phyloP scores from a whole-genome alignment of 805 yeast genomes.

The Candida xyloterini region DNA sequence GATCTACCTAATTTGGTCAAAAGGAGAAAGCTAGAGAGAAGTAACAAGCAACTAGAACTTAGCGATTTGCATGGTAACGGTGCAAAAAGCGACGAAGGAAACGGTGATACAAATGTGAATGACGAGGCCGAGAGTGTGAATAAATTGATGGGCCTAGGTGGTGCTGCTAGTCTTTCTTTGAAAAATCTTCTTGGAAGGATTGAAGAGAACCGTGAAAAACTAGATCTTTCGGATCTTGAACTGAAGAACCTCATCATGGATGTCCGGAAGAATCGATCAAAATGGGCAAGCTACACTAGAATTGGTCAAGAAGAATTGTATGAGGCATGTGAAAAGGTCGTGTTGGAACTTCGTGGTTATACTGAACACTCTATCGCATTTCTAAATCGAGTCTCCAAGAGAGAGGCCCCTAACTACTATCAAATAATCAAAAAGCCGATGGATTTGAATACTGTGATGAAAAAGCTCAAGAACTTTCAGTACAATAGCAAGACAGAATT shows the following conservation, averaged over 20 bases:
- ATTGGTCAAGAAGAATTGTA: slow-evolving; percentile 97
- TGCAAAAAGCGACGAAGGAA: slow-evolving; percentile 14
- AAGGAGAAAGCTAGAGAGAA: slow-evolving; percentile 72
- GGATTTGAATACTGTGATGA: slow-evolving; percentile 94
- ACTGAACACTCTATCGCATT: slow-evolving; percentile 98
- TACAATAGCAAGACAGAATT: slow-evolving; percentile 83
- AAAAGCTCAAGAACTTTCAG: slow-evolving; percentile 77
- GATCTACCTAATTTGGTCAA: slow-evolving; percentile 74
- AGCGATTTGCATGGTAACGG: slow-evolving; percentile 21
- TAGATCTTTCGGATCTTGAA: slow-evolving; percentile 76
- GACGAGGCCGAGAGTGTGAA: slow-evolving; percentile 29
- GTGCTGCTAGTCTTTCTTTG: slow-evolving; percentile 73
- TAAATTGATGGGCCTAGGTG: slow-evolving; percentile 37
- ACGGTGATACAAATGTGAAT: slow-evolving; percentile 13
- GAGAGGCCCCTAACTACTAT: slow-evolving; percentile 97
- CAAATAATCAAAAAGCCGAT: slow-evolving; percentile 87
- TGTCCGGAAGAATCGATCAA: slow-evolving; percentile 90
- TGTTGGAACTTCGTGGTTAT: slow-evolving; percentile 80
- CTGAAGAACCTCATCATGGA: slow-evolving; percentile 83
- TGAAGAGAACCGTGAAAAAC: slow-evolving; percentile 73
- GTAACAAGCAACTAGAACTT: slow-evolving; percentile 64
- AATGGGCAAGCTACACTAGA: slow-evolving; percentile 95
- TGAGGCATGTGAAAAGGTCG: slow-evolving; percentile 96
- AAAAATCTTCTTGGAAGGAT: slow-evolving; percentile 78
- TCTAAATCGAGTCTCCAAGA: slow-evolving; percentile 89